phyloP scores from a whole-genome alignment of 1,284 basidiomycete genomes.

The Ustilago hordei region DNA sequence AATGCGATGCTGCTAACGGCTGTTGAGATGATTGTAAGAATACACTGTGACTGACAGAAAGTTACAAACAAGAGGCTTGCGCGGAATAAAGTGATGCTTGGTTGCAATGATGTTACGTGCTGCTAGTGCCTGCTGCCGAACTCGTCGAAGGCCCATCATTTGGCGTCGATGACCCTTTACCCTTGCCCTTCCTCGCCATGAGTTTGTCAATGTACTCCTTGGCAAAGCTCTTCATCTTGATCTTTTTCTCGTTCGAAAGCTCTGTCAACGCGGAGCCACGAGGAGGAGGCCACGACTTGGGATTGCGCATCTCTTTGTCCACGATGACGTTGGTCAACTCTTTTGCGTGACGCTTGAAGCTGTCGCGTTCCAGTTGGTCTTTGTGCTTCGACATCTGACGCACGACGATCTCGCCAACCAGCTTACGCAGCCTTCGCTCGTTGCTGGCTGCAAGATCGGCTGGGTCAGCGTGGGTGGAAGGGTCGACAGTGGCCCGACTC shows the following conservation, averaged over 20 bases:
- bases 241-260: conserved; percentile 84
- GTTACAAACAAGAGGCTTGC: not conserved
- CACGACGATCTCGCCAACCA: conserved; percentile 90
- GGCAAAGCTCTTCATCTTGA: conserved; percentile 92
- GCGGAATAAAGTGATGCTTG: not conserved
- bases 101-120: not conserved
- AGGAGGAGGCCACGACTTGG: conserved; percentile 73
- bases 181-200: conserved; percentile 39
- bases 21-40: conserved; percentile 11
- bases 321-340: conserved; percentile 86
- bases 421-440: conserved; percentile 75
- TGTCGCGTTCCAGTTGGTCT: conserved; percentile 81
- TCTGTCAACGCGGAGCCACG: conserved; percentile 64
- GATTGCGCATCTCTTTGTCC: conserved; percentile 88
- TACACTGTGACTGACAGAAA: conserved; percentile 13
- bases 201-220: conserved; percentile 77
- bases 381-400: conserved; percentile 90
- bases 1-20: not conserved
- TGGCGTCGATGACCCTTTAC: conserved; percentile 6
- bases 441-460: conserved; percentile 25
- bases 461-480: conserved; percentile 7
- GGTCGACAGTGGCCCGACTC: conserved; percentile 3
- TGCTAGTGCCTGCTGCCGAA: conserved; percentile 13
- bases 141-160: conserved; percentile 4
- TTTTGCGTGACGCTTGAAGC: conserved; percentile 94